phyloP scores from a whole-genome alignment of 2,329 filamentous ascomycete species.

The Cladosporium sphaerospermum region DNA sequence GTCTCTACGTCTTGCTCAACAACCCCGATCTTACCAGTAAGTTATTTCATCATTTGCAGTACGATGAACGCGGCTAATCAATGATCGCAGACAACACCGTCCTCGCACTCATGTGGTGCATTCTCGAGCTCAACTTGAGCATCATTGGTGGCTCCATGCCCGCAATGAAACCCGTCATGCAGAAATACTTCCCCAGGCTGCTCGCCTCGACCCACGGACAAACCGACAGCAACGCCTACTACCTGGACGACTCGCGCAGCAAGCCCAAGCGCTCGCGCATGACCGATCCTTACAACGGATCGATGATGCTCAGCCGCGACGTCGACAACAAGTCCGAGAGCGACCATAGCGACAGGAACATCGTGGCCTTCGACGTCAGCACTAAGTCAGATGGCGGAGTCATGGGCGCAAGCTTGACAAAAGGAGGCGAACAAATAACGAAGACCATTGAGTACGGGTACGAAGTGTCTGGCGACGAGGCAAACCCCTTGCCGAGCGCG shows the following conservation, averaged over 20 bases:
- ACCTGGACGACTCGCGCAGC: conserved; percentile 6
- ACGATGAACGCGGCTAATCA: neutral
- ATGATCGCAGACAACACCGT: neutral
- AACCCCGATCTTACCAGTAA: conserved; percentile 5
- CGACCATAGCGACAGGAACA: conserved; percentile 1
- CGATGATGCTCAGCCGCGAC: neutral
- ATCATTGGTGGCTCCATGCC: conserved; percentile 9
- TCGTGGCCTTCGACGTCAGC: neutral
- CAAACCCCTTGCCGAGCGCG: neutral
- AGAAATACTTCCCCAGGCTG: conserved; percentile 6
- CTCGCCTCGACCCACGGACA: conserved; percentile 3
- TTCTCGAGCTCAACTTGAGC: conserved; percentile 8
- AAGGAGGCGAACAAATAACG: neutral
- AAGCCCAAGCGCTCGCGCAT: conserved; percentile 8
- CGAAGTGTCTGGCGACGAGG: neutral
- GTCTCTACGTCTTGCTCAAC: conserved; percentile 3
- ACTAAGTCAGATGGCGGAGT: neutral
- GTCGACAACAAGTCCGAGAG: conserved; percentile 6
- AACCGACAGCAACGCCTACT: conserved; percentile 1
- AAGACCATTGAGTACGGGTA: conserved; percentile 9
- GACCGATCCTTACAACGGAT: conserved; percentile 6
- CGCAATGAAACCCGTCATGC: conserved; percentile 8
- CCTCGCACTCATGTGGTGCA: conserved; percentile 7
- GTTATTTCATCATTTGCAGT: neutral
- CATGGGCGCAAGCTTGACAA: conserved; percentile 1